Evolutionary conservation across 2,329 filamentous ascomycete species (phyloP), one percentile per base, ranked within the genome.

Genomic region (Cladophialophora bantiana): DNA sequence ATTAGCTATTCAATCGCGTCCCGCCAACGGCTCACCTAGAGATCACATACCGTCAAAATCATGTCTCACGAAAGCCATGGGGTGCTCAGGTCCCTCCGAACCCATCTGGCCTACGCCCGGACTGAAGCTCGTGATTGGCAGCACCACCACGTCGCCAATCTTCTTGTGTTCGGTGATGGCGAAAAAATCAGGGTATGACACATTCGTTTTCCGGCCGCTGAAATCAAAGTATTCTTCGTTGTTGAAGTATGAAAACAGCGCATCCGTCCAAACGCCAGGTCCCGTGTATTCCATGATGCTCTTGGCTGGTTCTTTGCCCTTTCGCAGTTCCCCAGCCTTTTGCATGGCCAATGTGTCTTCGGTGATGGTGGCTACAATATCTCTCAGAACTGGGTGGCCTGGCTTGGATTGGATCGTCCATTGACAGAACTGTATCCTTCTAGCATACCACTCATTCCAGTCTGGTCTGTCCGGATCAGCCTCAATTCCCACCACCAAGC

Each of bases 321-420:
- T 84, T 65, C 83, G 84, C 26, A 97, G 83, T 55, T 84, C 83
- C 20, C 91, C 91, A 7, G 82, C 79, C 62, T 83, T 83, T 83
- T 96, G 93, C 79, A 90, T 86, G 66, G 85, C 83, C 58, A 98
- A 83, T 0, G 94, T 91, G 77, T 94, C 88, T 70, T 92, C 85
- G 0, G 94, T 97, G 75, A 99, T 94, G 72, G 89, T 90, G 13
- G 90, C 85, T 36, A 99, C 93, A 68, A 97, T 87, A 68, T 97
- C 92, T 69, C 94, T 88, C 66, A 99, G 85, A 12, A 97, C 88
- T 0, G 95, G 95, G 77, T 99, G 95, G 10, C 95, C 95, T 0
- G 94, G 91, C 79, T 99, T 99, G 65, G 91, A 84, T 79, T 98
- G 94, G 70, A 99, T 97, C 1, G 95, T 99, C 95, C 95, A 99